These are phyloP conservation scores for Jasminum sambac DNA, from an alignment of 257 asterid genomes.

Conservation along the genomic window DNA sequence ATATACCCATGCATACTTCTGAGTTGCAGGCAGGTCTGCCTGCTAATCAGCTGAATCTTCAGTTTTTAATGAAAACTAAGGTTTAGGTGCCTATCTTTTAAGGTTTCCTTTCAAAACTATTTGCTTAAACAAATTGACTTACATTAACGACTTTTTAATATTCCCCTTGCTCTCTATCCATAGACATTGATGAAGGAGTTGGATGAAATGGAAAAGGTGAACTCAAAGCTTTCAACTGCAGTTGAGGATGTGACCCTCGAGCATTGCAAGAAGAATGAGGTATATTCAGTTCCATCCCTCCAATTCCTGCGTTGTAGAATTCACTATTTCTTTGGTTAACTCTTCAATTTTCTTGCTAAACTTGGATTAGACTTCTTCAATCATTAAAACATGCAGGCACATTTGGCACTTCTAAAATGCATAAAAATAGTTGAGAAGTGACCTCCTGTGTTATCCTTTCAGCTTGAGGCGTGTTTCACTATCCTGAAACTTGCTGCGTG, in stretches of 20 bases:
- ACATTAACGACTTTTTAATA: neutral
- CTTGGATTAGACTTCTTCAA: neutral
- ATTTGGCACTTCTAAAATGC: too few species aligned
- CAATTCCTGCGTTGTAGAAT: neutral
- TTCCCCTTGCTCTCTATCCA: constrained; percentile 3
- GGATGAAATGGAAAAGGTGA: constrained; percentile 94
- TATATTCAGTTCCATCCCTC: constrained; percentile 22
- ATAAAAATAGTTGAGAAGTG: neutral
- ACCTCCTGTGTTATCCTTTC: neutral
- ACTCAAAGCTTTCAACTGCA: constrained; percentile 82
- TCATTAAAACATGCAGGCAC: neutral
- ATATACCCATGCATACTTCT: neutral
- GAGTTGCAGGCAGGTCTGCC: neutral
- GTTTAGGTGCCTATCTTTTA: neutral
- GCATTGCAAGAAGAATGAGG: constrained; percentile 95
- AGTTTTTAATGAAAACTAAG: neutral
- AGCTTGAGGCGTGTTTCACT: neutral
- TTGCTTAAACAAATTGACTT: neutral
- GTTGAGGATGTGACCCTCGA: constrained; percentile 89
- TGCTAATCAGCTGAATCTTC: neutral
- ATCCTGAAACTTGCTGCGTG: neutral
- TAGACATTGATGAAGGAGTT: constrained; percentile 92
- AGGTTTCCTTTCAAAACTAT: neutral
- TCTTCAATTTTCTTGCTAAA: constrained; percentile 1
- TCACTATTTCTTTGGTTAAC: constrained; percentile 7